Evolutionary conservation across 2,329 filamentous ascomycete genomes (phyloP).

Genomic region (Scytalidium sp.): DNA sequence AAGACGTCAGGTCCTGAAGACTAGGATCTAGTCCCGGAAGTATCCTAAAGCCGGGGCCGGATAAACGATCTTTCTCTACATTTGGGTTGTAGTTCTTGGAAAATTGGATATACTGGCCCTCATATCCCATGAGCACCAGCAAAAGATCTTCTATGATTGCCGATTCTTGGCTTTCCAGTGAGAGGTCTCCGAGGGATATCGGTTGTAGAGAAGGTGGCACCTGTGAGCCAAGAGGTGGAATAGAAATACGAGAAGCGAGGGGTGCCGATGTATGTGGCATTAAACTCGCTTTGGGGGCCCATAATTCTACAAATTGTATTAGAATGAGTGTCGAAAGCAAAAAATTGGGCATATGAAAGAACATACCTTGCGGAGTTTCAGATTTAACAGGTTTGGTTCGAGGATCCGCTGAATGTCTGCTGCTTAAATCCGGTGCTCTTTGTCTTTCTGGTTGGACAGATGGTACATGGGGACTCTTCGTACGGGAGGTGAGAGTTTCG

Average conservation of each 20-base stretch:
- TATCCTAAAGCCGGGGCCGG: constrained; percentile 78
- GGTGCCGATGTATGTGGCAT: constrained; percentile 60
- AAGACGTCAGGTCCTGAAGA: constrained; percentile 78
- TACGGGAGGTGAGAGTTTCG: constrained; percentile 59
- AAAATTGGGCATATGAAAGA: background rate
- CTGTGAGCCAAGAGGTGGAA: constrained; percentile 71
- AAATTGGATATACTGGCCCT: constrained; percentile 95
- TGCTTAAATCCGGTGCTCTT: constrained; percentile 18
- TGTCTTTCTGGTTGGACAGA: constrained; percentile 14
- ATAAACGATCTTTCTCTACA: constrained; percentile 81
- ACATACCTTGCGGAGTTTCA: constrained; percentile 48
- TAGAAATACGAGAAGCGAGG: constrained; percentile 46
- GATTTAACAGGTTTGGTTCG: constrained; percentile 34
- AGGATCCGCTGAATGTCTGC: constrained; percentile 20
- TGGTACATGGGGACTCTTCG: constrained; percentile 49
- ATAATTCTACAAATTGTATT: constrained; percentile 42
- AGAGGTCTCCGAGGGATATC: constrained; percentile 64
- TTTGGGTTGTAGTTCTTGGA: constrained; percentile 76
- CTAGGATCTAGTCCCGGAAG: constrained; percentile 85
- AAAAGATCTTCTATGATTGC: constrained; percentile 86
- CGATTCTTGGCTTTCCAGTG: constrained; percentile 78
- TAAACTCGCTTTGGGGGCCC: constrained; percentile 78
- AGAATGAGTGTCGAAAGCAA: constrained; percentile 1
- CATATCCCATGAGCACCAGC: constrained; percentile 96
- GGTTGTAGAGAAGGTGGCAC: constrained; percentile 70